A percentile compares a stretch with the other conserved stretches of the same genome.
phyloP scores from a whole-genome alignment of 768 basidiomycete genomes.

The Pleurotus citrinopileatus region DNA sequence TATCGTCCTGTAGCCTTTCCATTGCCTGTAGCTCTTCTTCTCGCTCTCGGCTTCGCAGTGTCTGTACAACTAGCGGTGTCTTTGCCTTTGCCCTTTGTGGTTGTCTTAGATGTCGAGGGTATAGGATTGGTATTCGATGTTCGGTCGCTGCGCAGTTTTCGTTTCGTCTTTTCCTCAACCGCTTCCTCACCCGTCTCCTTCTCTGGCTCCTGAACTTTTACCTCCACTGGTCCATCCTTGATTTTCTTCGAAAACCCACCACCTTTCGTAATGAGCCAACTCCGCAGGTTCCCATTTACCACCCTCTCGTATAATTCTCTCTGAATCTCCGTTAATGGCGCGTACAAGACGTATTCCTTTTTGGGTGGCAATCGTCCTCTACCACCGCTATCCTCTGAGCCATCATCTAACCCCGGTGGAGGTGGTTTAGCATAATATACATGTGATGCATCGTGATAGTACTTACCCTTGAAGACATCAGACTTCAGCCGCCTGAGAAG shows the following conservation, averaged over 20 bases:
- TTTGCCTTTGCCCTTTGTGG: too few relatives aligned
- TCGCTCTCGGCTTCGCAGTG: neutral
- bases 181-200: too few relatives aligned
- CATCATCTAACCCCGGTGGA: neutral
- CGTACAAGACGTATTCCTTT: slow-evolving; percentile 93
- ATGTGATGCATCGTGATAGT: too few relatives aligned
- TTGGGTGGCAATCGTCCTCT: slow-evolving; percentile 69
- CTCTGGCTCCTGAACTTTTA: neutral
- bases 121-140: too few relatives aligned
- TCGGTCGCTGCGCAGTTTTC: too few relatives aligned
- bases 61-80: too few relatives aligned
- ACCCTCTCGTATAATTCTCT: slow-evolving; percentile 84
- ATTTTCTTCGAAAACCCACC: slow-evolving; percentile 16
- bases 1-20: slow-evolving; percentile 41
- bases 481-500: slow-evolving; percentile 87
- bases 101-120: too few relatives aligned
- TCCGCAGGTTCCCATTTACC: slow-evolving; percentile 66
- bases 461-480: slow-evolving; percentile 58
- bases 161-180: too few relatives aligned
- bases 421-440: slow-evolving; percentile 5
- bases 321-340: slow-evolving; percentile 80
- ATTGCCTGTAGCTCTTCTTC: slow-evolving; percentile 23
- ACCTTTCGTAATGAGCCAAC: slow-evolving; percentile 49
- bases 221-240: neutral
- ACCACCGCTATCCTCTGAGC: neutral